These are phyloP conservation scores for Pseudogymnoascus verrucosus DNA, from an alignment of 2,329 filamentous ascomycete genomes.

Conservation along the genomic window DNA sequence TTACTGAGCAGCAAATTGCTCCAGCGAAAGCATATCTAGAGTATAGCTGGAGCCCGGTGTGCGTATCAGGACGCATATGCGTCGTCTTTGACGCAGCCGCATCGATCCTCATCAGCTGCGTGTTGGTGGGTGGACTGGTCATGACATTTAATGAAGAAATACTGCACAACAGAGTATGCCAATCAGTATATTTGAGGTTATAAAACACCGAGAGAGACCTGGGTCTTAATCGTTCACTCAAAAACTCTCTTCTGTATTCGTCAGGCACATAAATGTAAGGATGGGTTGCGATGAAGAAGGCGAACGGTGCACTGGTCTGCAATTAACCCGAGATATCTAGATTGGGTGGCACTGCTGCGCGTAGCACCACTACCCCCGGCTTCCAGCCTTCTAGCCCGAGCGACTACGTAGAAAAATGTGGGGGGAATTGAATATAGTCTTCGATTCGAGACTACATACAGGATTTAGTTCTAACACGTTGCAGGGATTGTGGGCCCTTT, in stretches of 20 bases:
- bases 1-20: conserved; percentile 96
- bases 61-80: conserved; percentile 34
- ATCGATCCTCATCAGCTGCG: neutral
- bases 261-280: neutral
- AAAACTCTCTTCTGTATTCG: neutral
- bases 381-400: neutral
- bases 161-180: neutral
- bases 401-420: neutral
- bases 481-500: neutral
- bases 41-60: conserved; percentile 68
- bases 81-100: neutral
- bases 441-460: neutral
- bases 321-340: neutral
- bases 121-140: neutral
- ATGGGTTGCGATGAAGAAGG: neutral
- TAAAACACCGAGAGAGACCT: neutral
- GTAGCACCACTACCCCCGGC: neutral
- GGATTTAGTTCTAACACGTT: neutral
- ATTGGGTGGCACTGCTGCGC: neutral
- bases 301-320: neutral
- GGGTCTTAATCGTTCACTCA: neutral
- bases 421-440: neutral
- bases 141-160: neutral
- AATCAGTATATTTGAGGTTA: neutral
- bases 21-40: conserved; percentile 94